Evolutionary conservation across 768 basidiomycete genomes (phyloP), one percentile per base, ranked within the genome.

Genomic region (Boletus coccyginus): DNA sequence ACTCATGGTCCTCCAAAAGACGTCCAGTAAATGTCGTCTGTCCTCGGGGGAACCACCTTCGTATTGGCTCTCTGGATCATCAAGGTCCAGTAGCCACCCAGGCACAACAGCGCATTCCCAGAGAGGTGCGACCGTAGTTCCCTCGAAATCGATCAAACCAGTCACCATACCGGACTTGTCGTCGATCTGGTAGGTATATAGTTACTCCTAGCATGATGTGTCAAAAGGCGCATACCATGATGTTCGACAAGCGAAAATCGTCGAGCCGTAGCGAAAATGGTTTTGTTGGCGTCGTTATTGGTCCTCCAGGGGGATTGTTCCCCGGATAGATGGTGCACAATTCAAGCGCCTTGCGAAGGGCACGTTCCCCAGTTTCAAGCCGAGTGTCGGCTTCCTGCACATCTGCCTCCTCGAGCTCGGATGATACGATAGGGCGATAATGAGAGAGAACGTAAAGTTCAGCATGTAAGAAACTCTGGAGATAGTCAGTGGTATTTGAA

Each of bases 201-300:
- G 13, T 43, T 19, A 29, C 12, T 19, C n/a, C 44, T 12, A 3
- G 14, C 9, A 16, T 7, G 13, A 29, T 11, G 11, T 13, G 11
- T 12, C 27, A 46, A 12, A 36, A 17, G 36, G 8, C 29, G n/a
- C 36, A 0, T 29, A 55, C 47, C 53, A 42, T 55, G 14, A 53
- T 29, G 17, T 55, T 50, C 31, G 53, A 55, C 47, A 42, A 14
- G 12, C 53, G 47, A 14, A 53, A 53, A 40, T 53, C 52, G 5
- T 47, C 52, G 13, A 46, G 44, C 14, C 35, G 43, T 13, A 45
- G 17, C 19, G 52, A 52, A 43, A 45, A 52, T 19, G 52, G 27
- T 7, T 13, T 13, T 7, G 7, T n/a, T 2, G n/a, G 24, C 13
- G 43, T 39, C 17, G 7, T 29, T 2, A 40, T 19, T 12, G 19